Percentiles rank a stretch among this genome's conserved stretches.
phyloP scores from a whole-genome alignment of 148 eudicot genomes.

The Amaranthus hypochondriacus region DNA sequence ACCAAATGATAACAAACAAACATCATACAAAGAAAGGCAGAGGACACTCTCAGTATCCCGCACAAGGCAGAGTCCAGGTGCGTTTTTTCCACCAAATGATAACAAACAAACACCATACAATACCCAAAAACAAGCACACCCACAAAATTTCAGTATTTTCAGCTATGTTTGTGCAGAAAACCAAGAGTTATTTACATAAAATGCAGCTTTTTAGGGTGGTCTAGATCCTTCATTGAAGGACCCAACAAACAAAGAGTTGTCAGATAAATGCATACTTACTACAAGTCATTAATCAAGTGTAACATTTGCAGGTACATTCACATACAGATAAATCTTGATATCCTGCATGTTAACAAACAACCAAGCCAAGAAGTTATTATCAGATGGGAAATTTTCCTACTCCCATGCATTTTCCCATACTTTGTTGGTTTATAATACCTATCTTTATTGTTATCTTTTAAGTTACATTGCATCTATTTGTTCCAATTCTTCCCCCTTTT shows the following conservation, averaged over 20 bases:
- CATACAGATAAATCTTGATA: not conserved
- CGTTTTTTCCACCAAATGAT: too few relatives aligned
- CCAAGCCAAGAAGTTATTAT: conserved; percentile 9
- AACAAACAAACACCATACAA: too few relatives aligned
- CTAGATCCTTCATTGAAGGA: not conserved
- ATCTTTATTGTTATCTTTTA: not conserved
- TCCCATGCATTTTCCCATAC: conserved; percentile 14
- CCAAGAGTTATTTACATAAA: not conserved
- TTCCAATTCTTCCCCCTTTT: too few relatives aligned
- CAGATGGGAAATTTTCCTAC: conserved; percentile 5
- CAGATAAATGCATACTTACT: not conserved
- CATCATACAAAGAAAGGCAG: too few relatives aligned
- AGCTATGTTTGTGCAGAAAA: too few relatives aligned
- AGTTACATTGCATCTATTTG: too few relatives aligned
- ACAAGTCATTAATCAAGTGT: not conserved
- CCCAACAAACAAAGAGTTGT: not conserved
- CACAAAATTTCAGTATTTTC: too few relatives aligned
- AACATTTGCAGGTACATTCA: not conserved
- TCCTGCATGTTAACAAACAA: conserved; percentile 9
- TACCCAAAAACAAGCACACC: too few relatives aligned
- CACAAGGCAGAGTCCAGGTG: too few relatives aligned
- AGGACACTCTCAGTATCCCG: too few relatives aligned
- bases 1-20: too few relatives aligned
- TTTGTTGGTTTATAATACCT: not conserved
- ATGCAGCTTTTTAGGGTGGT: not conserved